phyloP scores from a whole-genome alignment of 2,329 filamentous ascomycete genomes.

The Grosmannia huntii region DNA sequence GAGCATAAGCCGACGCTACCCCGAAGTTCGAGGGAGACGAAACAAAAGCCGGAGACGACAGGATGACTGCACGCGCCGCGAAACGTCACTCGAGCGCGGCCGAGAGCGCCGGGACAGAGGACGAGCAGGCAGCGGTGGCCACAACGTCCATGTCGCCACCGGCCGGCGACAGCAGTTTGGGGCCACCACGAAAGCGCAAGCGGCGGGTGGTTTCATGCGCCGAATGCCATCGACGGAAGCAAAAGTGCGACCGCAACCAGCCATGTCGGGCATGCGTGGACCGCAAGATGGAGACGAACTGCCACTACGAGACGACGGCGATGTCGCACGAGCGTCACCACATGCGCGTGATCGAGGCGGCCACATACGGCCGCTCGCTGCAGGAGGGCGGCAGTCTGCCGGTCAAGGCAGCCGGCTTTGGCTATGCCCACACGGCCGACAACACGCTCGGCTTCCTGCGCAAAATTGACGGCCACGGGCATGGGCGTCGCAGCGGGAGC shows the following conservation, averaged over 20 bases:
- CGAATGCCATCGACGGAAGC: conserved; percentile 52
- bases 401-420: conserved; percentile 34
- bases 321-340: conserved; percentile 24
- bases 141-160: neutral
- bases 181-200: conserved; percentile 41
- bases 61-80: conserved; percentile 4
- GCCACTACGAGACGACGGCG: conserved; percentile 42
- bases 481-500: neutral
- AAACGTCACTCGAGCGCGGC: conserved; percentile 6
- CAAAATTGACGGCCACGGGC: conserved; percentile 33
- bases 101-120: neutral
- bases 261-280: conserved; percentile 48
- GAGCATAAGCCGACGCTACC: neutral
- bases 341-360: conserved; percentile 13
- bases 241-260: conserved; percentile 48
- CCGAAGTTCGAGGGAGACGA: neutral
- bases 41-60: neutral
- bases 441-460: conserved; percentile 43
- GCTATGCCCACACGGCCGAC: conserved; percentile 37
- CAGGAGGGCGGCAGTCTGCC: conserved; percentile 22
- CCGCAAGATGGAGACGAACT: conserved; percentile 41
- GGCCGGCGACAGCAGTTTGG: conserved; percentile 13
- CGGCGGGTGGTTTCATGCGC: conserved; percentile 50
- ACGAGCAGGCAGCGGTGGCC: neutral
- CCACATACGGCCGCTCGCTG: conserved; percentile 9